These are phyloP conservation scores for Blastobotrys chiropterorum DNA, from an alignment of 805 yeast genomes.

Conservation along the genomic window DNA sequence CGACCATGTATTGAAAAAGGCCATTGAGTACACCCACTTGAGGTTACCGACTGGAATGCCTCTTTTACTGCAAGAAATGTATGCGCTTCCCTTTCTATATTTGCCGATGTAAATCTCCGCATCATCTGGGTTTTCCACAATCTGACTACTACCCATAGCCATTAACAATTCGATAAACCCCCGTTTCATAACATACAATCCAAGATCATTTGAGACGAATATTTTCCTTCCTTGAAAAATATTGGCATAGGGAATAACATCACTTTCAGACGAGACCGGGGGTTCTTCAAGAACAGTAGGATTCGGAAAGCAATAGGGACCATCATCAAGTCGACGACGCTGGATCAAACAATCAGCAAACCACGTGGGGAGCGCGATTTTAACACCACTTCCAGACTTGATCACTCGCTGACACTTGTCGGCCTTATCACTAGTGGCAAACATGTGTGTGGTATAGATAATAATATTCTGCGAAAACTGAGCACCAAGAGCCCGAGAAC, in stretches of 20 bases:
- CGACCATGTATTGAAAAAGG: conserved; percentile 49
- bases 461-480: conserved; percentile 56
- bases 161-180: conserved; percentile 42
- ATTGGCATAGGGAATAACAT: conserved; percentile 5
- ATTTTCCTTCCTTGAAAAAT: conserved; percentile 40
- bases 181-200: conserved; percentile 37
- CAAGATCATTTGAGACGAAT: conserved; percentile 50
- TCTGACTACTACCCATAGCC: conserved; percentile 48
- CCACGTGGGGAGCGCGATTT: conserved; percentile 73
- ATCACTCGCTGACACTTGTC: conserved; percentile 55
- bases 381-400: conserved; percentile 26
- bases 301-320: conserved; percentile 45
- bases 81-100: conserved; percentile 54
- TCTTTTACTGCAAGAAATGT: conserved; percentile 38
- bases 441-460: conserved; percentile 70
- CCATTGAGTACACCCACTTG: conserved; percentile 69
- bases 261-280: conserved; percentile 8
- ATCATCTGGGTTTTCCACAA: conserved; percentile 27
- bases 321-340: conserved; percentile 45
- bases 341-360: conserved; percentile 59
- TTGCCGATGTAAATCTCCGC: conserved; percentile 56
- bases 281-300: conserved; percentile 18
- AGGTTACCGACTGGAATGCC: conserved; percentile 54
- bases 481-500: conserved; percentile 74
- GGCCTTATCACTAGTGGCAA: conserved; percentile 47